Percentiles rank a stretch among this genome's conserved stretches.
phyloP scores from a whole-genome alignment of 2,329 filamentous ascomycete species.

The Aspergillus thermomutatus region DNA sequence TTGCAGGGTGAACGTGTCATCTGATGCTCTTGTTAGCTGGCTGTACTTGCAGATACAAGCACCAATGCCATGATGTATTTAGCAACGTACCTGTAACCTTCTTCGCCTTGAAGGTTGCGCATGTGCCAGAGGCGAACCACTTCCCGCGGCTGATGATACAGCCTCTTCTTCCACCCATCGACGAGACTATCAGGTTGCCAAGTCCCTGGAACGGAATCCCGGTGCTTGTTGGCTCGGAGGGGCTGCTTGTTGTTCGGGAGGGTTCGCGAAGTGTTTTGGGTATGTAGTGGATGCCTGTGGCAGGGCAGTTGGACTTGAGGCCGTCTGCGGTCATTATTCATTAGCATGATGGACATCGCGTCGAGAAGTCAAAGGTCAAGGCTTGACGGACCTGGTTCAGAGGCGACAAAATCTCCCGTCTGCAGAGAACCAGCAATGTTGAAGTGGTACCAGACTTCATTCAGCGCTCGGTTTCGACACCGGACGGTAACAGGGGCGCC shows the following conservation, averaged over 20 bases:
- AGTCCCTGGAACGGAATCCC: conserved; percentile 52
- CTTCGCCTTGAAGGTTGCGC: conserved; percentile 53
- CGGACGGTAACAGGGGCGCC: conserved; percentile 58
- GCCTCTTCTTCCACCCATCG: conserved; percentile 42
- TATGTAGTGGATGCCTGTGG: conserved; percentile 60
- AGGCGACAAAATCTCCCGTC: conserved; percentile 32
- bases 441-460: conserved; percentile 63
- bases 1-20: conserved; percentile 50
- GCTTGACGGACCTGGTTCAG: conserved; percentile 31
- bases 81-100: conserved; percentile 27
- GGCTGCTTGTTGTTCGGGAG: conserved; percentile 33
- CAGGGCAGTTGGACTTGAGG: conserved; percentile 61
- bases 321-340: conserved; percentile 42
- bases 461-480: conserved; percentile 49
- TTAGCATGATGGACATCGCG: background rate
- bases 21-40: conserved; percentile 8
- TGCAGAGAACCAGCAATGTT: conserved; percentile 51
- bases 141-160: conserved; percentile 65
- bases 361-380: background rate
- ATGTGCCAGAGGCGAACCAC: conserved; percentile 67
- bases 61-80: background rate
- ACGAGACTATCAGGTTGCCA: conserved; percentile 57
- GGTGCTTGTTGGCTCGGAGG: conserved; percentile 29
- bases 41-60: background rate
- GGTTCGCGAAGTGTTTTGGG: conserved; percentile 52